phyloP scores from a whole-genome alignment of 1,284 basidiomycete species.

The Cryptococcus sp. region DNA sequence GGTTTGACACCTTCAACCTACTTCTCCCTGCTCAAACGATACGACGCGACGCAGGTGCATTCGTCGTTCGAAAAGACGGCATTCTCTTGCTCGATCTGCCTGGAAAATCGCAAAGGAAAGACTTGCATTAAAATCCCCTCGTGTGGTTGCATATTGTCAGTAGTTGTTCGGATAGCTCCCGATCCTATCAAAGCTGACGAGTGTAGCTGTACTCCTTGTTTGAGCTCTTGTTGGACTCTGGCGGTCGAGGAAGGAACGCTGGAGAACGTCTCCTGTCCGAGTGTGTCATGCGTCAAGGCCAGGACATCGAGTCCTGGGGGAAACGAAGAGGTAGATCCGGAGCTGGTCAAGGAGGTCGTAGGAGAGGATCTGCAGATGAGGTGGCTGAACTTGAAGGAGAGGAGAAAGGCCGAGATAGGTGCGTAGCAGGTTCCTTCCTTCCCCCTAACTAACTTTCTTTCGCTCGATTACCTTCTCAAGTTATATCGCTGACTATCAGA shows the following conservation, averaged over 20 bases:
- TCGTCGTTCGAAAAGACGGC: constrained; percentile 35
- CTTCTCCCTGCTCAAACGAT: constrained; percentile 30
- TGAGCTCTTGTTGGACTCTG: constrained; percentile 40
- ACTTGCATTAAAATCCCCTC: constrained; percentile 32
- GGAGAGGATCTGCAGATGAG: constrained; percentile 28
- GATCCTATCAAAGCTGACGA: neutral
- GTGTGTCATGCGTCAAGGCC: constrained; percentile 36
- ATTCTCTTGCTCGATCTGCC: constrained; percentile 44
- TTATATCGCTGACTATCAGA: constrained; percentile 24
- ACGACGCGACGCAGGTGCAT: constrained; percentile 27
- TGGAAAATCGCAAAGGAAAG: constrained; percentile 42
- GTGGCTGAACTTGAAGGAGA: constrained; percentile 34
- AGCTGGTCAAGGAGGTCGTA: constrained; percentile 56
- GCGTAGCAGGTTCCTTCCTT: no score
- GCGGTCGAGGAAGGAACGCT: constrained; percentile 44
- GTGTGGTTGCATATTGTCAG: constrained; percentile 43
- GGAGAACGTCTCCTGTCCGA: constrained; percentile 42
- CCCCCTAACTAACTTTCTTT: no score
- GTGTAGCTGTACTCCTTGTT: constrained; percentile 37
- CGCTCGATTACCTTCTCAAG: no score
- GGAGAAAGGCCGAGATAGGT: constrained; percentile 39
- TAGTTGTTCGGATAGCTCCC: neutral
- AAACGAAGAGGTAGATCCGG: constrained; percentile 52
- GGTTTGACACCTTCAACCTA: constrained; percentile 22
- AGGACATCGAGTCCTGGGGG: constrained; percentile 13